Conservation (phyloP, 768 basidiomycete species). For the Suillus alpinus region DNA sequence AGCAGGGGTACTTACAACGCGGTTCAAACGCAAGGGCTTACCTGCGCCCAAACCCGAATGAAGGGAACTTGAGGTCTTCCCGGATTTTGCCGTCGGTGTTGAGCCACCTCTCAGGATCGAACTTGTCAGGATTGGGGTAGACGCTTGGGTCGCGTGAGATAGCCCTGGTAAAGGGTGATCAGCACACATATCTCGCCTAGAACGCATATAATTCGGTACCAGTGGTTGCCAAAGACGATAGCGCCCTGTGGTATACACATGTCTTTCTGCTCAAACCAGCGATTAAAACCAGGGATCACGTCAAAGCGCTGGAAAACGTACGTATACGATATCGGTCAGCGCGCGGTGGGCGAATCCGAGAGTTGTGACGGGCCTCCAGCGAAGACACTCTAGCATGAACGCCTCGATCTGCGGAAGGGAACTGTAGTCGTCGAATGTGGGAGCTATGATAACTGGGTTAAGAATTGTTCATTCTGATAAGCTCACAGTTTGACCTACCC, state of each 20-base stretch:
- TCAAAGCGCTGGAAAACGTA: constrained; percentile 20
- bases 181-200: not conserved
- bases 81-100: constrained; percentile 34
- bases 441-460: constrained; percentile 25
- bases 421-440: constrained; percentile 39
- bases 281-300: not conserved
- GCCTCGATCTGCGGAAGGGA: constrained; percentile 37
- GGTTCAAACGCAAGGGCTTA: constrained; percentile 4
- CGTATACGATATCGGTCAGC: constrained; percentile 63
- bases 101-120: constrained; percentile 60
- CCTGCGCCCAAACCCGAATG: constrained; percentile 57
- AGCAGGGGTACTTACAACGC: not conserved
- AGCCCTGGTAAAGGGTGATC: constrained; percentile 32
- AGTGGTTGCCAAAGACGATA: constrained; percentile 35
- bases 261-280: constrained; percentile 23
- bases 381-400: constrained; percentile 38
- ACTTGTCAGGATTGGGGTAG: constrained; percentile 59
- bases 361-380: constrained; percentile 41
- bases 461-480: not conserved
- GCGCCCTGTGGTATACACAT: constrained; percentile 36
- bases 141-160: constrained; percentile 54
- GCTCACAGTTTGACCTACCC: constrained; percentile 12
- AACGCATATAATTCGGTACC: constrained; percentile 16
- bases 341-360: constrained; percentile 63
- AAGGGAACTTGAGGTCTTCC: constrained; percentile 51